Conservation (phyloP, 352 stramenopile species). For the Phytophthora europaea region DNA sequence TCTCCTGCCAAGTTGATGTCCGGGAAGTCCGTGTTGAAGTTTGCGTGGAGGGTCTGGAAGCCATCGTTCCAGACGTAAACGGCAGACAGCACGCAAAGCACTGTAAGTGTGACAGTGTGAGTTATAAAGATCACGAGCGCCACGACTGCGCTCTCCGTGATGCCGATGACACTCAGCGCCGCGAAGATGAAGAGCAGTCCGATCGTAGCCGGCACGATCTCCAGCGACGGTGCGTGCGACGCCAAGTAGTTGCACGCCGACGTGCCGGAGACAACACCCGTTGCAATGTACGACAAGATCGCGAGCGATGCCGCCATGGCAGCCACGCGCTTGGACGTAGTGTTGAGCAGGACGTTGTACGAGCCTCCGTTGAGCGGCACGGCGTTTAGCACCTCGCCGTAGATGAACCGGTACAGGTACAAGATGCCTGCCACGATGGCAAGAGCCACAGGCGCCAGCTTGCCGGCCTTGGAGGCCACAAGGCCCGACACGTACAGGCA, state of each 20-base stretch:
- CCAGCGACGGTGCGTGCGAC: conserved; percentile 76
- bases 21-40: conserved; percentile 89
- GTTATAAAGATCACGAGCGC: conserved; percentile 93
- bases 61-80: conserved; percentile 87
- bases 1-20: conserved; percentile 90
- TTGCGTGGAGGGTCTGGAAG: conserved; percentile 80
- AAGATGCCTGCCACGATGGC: conserved; percentile 91
- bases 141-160: conserved; percentile 93
- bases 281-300: conserved; percentile 98
- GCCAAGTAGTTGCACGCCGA: conserved; percentile 91
- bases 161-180: conserved; percentile 91
- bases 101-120: conserved; percentile 87
- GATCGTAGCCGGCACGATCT: conserved; percentile 84
- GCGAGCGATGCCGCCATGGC: conserved; percentile 94
- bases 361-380: conserved; percentile 96
- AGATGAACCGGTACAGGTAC: conserved; percentile 95
- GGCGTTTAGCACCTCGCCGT: conserved; percentile 94
- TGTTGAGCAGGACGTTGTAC: conserved; percentile 97
- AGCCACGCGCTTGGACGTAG: conserved; percentile 94
- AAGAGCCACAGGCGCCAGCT: conserved; percentile 92
- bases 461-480: conserved; percentile 89
- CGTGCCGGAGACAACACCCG: conserved; percentile 90
- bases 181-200: conserved; percentile 94
- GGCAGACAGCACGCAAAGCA: conserved; percentile 83
- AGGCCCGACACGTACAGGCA: conserved; percentile 92